Percentiles rank a stretch among this genome's conserved stretches.
phyloP scores from a whole-genome alignment of 2,329 filamentous ascomycete genomes.

The Neofusicoccum sp. region DNA sequence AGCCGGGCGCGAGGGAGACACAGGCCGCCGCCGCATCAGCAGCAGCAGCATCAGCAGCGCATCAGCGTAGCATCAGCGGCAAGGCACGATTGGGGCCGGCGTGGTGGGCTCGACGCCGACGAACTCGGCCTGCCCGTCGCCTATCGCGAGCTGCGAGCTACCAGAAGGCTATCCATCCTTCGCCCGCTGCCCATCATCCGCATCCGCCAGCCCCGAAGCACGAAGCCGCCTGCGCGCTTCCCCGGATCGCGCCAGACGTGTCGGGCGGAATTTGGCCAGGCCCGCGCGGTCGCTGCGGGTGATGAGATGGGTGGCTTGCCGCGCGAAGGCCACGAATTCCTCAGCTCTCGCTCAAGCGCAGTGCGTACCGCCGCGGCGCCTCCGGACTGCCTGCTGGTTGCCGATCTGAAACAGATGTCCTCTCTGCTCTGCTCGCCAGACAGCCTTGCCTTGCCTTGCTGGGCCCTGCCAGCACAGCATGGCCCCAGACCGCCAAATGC shows the following conservation, averaged over 20 bases:
- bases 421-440: background rate
- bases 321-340: background rate
- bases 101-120: too few relatives aligned
- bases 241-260: background rate
- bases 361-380: background rate
- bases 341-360: background rate
- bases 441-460: slow-evolving; percentile 8
- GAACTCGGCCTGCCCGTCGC: background rate
- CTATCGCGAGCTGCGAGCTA: background rate
- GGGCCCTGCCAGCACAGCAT: slow-evolving; percentile 16
- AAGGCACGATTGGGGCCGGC: background rate
- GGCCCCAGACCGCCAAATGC: slow-evolving; percentile 14
- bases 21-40: too few relatives aligned
- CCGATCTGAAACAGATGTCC: slow-evolving; percentile 1
- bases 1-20: background rate
- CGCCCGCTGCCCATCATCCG: background rate
- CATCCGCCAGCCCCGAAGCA: background rate
- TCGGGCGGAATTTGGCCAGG: slow-evolving; percentile 3
- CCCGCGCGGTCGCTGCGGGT: background rate
- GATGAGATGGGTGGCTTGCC: slow-evolving; percentile 15
- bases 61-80: background rate
- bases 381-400: background rate
- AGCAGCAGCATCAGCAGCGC: too few relatives aligned
- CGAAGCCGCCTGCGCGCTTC: background rate
- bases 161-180: background rate